Conservation (phyloP, 1,139 yeast genomes). For the Geotrichum citri-aurantii region DNA sequence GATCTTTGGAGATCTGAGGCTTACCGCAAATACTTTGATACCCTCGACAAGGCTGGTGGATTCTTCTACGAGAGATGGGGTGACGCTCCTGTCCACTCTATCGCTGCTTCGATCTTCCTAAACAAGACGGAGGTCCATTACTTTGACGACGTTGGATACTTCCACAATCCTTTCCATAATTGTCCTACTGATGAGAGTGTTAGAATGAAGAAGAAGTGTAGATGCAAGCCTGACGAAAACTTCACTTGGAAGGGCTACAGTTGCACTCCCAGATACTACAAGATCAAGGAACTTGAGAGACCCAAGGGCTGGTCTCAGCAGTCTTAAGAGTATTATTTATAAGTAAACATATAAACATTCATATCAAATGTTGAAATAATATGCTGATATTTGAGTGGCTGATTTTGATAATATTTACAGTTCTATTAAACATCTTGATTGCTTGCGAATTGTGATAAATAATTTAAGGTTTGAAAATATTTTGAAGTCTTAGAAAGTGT, state of each 20-base stretch:
- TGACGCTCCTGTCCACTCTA: constrained; percentile 87
- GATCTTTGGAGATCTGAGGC: constrained; percentile 69
- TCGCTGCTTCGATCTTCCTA: constrained; percentile 66
- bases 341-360: neutral
- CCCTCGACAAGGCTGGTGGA: constrained; percentile 72
- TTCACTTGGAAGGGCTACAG: constrained; percentile 85
- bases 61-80: constrained; percentile 97
- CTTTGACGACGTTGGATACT: constrained; percentile 79
- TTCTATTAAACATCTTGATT: too few relatives aligned
- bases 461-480: neutral
- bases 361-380: neutral
- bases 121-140: constrained; percentile 63
- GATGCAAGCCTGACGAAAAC: constrained; percentile 54
- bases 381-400: neutral
- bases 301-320: constrained; percentile 19
- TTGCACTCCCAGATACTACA: constrained; percentile 71
- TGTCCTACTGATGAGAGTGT: constrained; percentile 51
- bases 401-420: neutral
- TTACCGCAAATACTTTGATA: constrained; percentile 62
- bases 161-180: constrained; percentile 71
- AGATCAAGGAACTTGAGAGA: constrained; percentile 40
- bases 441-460: neutral
- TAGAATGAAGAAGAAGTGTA: constrained; percentile 45
- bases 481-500: neutral
- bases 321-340: constrained; percentile 2